Conservation (phyloP, 164 flowering plant species). For the Cinnamomum micranthum region DNA sequence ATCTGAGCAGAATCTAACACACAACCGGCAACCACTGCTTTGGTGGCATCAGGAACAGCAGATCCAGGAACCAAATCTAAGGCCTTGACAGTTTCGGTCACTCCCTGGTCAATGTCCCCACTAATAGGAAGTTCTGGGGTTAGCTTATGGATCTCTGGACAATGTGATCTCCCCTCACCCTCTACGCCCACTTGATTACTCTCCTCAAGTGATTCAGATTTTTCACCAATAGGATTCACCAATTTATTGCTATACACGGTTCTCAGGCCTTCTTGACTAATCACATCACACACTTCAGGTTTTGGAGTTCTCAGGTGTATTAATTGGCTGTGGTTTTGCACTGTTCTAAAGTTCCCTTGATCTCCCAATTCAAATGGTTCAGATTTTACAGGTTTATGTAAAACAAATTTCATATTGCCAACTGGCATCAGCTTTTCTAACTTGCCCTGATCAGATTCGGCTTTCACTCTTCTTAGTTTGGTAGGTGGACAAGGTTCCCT, state of each 20-base stretch:
- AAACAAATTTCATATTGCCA: conserved; percentile 6
- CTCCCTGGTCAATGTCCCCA: conserved; percentile 16
- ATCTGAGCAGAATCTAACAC: not conserved
- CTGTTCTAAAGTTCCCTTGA: conserved; percentile 10
- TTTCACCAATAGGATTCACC: conserved; percentile 20
- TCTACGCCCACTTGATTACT: conserved; percentile 8
- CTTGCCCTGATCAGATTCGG: conserved; percentile 8
- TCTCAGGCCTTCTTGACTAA: conserved; percentile 5
- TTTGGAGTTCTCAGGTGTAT: conserved; percentile 23
- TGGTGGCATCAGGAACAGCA: conserved; percentile 15
- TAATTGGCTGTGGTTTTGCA: not conserved
- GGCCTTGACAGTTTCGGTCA: conserved; percentile 8
- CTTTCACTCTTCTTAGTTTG: conserved; percentile 12
- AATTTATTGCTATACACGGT: conserved; percentile 1
- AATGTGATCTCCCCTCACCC: conserved; percentile 13
- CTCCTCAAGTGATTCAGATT: conserved; percentile 34
- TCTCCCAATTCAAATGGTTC: conserved; percentile 35
- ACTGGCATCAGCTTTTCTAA: conserved; percentile 4
- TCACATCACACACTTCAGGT: conserved; percentile 21
- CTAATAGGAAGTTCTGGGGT: not conserved
- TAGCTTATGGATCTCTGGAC: conserved; percentile 3
- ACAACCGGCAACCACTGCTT: conserved; percentile 7
- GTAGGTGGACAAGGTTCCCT: conserved; percentile 12
- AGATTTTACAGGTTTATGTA: conserved; percentile 28
- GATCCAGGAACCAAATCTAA: conserved; percentile 10